A percentile compares a stretch with the other conserved stretches of the same genome.
phyloP scores from a whole-genome alignment of 2,329 filamentous ascomycete species.

The Aspergillus terreus region DNA sequence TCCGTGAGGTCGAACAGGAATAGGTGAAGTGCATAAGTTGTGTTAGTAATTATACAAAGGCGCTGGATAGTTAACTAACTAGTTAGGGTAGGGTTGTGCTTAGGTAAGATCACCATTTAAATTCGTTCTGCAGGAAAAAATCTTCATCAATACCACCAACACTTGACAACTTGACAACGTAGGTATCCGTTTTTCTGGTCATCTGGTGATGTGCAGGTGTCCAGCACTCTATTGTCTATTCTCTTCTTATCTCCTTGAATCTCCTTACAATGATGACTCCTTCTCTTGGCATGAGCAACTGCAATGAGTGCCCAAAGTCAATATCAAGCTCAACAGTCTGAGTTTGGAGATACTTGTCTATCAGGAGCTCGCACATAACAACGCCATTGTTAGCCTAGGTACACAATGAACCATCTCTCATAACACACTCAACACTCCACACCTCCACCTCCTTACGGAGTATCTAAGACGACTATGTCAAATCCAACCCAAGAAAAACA shows the following conservation, averaged over 20 bases:
- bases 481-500: conserved; percentile 46
- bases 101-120: too few relatives aligned
- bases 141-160: background rate
- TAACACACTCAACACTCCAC: too few relatives aligned
- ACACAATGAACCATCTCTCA: too few relatives aligned
- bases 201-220: conserved; percentile 1
- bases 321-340: conserved; percentile 34
- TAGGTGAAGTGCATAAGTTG: too few relatives aligned
- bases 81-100: too few relatives aligned
- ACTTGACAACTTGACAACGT: background rate
- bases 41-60: too few relatives aligned
- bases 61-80: too few relatives aligned
- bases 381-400: too few relatives aligned
- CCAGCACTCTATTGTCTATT: background rate
- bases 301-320: conserved; percentile 21
- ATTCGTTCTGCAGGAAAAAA: too few relatives aligned
- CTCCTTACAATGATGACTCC: conserved; percentile 24
- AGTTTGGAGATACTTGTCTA: conserved; percentile 12
- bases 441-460: too few relatives aligned
- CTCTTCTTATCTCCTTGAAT: background rate
- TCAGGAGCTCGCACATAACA: too few relatives aligned
- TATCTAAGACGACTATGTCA: background rate
- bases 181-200: background rate
- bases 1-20: too few relatives aligned
- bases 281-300: conserved; percentile 24